These are phyloP conservation scores for Neurospora intermedia DNA, from an alignment of 495 filamentous ascomycete species.

Conservation along the genomic window DNA sequence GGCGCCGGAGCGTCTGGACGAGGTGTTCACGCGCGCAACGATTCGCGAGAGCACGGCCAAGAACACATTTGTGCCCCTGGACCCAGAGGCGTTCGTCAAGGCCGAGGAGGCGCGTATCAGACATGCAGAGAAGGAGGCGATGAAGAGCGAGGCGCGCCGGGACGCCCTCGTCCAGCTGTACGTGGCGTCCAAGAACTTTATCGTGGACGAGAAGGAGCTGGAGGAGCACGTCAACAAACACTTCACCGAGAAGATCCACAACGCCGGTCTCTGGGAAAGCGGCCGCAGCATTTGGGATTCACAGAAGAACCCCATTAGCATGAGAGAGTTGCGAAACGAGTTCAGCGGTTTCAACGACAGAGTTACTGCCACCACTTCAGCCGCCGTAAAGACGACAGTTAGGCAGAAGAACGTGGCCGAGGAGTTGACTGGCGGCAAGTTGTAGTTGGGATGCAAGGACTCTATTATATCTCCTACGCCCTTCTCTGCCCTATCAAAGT, in stretches of 20 bases:
- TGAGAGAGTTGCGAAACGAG: conserved; percentile 20
- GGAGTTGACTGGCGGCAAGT: conserved; percentile 39
- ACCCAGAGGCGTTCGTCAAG: conserved; percentile 25
- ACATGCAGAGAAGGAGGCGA: conserved; percentile 8
- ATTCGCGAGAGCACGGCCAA: conserved; percentile 21
- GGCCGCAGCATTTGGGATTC: conserved; percentile 32
- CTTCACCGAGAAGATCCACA: conserved; percentile 16
- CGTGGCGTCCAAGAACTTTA: conserved; percentile 35
- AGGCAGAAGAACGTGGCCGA: conserved; percentile 36
- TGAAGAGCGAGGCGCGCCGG: conserved; percentile 28
- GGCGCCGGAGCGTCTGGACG: conserved; percentile 32
- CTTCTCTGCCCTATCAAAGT: neutral
- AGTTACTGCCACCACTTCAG: conserved; percentile 8
- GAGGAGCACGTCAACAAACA: conserved; percentile 23
- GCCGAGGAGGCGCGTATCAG: conserved; percentile 16
- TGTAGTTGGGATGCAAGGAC: conserved; percentile 13
- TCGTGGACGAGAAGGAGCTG: conserved; percentile 34
- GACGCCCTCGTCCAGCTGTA: conserved; percentile 39
- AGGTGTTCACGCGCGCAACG: conserved; percentile 31
- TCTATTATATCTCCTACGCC: neutral
- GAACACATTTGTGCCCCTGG: conserved; percentile 16
- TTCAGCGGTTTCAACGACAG: conserved; percentile 11
- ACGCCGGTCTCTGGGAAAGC: conserved; percentile 1
- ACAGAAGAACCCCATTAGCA: conserved; percentile 18
- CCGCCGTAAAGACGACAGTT: conserved; percentile 16